Base-by-base conservation (phyloP, 495 filamentous ascomycete genomes). In the Talaromyces thailandensis region DNA sequence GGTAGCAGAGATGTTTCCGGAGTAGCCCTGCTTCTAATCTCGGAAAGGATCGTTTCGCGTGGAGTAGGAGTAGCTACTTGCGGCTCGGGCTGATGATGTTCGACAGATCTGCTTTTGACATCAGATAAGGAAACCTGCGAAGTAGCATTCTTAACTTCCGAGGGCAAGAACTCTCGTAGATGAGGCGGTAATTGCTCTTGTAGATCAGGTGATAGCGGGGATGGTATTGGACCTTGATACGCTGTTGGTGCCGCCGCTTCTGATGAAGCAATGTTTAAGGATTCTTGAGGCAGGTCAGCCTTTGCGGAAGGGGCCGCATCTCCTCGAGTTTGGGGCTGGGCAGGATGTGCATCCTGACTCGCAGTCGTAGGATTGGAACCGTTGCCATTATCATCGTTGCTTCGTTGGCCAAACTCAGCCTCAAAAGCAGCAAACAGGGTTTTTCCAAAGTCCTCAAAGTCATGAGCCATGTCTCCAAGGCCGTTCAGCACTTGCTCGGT, bases 381-480 rank as follows among this genome's bases (percentile, higher is more conserved):
- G 12, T 31, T 25, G n/a, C 21, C 26, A 3, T 60, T 26, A 14
- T 26, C 37, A 12, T 23, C 25, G 7, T 24, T 50, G 14, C 31
- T 24, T 58, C 25, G 21, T 23, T 67, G 71, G 6, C 70, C 68
- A 61, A 80, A 71, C 45, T 77, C 75, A 11, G 68, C 65, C 58
- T 78, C 75, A 43, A 80, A 78, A 5, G 72, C 70, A 3, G 74
- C 68, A 55, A 75, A 75, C 25, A 80, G 61, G 11, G 76, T 74
- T 56, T 71, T 71, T 7, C 76, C 74, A 32, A 78, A 71, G 60
- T 79, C 70, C 24, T 78, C 79, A 59, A 84, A 66, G 11, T 78
- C 76, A 18, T 70, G 69, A 18, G 79, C 79, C 64, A 84, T 70
- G 45, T 68, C 69, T 37, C 71, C 74, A 43, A 84, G 66, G 51